Evolutionary conservation across 2,329 filamentous ascomycete species (phyloP), one percentile per base, ranked within the genome.

Genomic region (Pseudogymnoascus sp.): DNA sequence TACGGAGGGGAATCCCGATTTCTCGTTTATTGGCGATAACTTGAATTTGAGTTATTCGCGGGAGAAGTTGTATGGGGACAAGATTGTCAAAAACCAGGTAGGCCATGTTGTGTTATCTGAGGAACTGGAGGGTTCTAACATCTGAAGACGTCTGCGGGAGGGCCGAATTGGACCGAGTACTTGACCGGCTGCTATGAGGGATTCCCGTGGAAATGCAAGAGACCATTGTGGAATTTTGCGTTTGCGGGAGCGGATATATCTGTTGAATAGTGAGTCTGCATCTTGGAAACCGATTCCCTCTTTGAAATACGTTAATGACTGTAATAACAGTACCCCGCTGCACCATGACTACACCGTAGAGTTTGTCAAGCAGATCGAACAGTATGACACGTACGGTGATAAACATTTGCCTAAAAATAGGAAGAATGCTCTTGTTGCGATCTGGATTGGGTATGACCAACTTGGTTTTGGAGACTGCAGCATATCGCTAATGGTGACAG

Each of bases 181-280:
- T 71, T 83, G 20, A 83, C 81, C 6, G 69, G 71, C 1, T 83
- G 81, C 66, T 79, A 77, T n/a, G 68, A 73, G 12, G 78, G 78
- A 6, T 66, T 77, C 3, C 80, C 79, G 2, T 67, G 68, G 25
- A 70, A 71, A 18, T 82, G 81, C 66, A 64, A 72, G 8, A 72
- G 70, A 9, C 77, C 82, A 59, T 72, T 83, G 0, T 83, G 80
- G 80, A 76, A 82, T 61, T 83, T 83, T 65, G 80, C 80, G 0
- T 83, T 82, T 63, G 80, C 78, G 1, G 81, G 81, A 2, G 74
- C 78, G 0, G 78, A 82, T 61, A 75, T 81, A 15, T 76, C 76
- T 6, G 71, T 71, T 7, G 69, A 73, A 61, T 75, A 73, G 73
- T 75, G 62, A 63, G 71, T 62, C n/a, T 15, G 9, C 22, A 12